phyloP scores from a whole-genome alignment of 2,329 filamentous ascomycete species.

The Penicillium sp. region DNA sequence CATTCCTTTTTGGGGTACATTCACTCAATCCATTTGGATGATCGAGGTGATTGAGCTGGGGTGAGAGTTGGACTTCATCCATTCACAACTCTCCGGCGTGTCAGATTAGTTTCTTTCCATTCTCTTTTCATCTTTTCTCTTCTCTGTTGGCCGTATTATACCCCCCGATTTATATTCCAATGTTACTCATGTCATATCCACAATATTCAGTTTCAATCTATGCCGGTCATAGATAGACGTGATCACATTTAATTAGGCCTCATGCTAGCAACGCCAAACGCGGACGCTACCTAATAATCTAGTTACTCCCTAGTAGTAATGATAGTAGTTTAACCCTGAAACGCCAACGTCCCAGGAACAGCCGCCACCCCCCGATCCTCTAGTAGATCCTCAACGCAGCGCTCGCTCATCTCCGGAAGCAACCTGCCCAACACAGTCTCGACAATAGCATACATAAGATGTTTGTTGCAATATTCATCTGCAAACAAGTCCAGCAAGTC shows the following conservation, averaged over 20 bases:
- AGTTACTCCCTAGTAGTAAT: no score
- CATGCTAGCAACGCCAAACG: neutral
- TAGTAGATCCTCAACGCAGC: constrained; percentile 67
- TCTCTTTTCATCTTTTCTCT: neutral
- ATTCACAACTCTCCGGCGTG: no score
- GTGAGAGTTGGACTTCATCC: no score
- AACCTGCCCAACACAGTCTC: constrained; percentile 78
- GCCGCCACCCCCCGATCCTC: constrained; percentile 59
- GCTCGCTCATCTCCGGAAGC: constrained; percentile 76
- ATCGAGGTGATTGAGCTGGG: no score
- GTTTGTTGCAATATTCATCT: constrained; percentile 88
- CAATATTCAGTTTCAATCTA: neutral
- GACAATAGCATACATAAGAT: constrained; percentile 76
- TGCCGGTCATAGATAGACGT: constrained; percentile 8
- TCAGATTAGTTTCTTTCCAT: constrained; percentile 13
- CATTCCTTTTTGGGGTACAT: no score
- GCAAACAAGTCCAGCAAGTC: constrained; percentile 68
- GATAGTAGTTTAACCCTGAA: constrained; percentile 8
- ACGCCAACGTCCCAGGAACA: constrained; percentile 16
- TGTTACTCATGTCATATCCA: constrained; percentile 1
- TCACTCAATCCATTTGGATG: no score
- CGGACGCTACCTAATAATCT: no score
- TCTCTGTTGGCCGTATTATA: constrained; percentile 10
- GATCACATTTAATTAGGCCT: constrained; percentile 10
- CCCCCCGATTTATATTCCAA: constrained; percentile 2